Conservation (phyloP, 306 rosid genomes). For the Arachis stenosperma region DNA sequence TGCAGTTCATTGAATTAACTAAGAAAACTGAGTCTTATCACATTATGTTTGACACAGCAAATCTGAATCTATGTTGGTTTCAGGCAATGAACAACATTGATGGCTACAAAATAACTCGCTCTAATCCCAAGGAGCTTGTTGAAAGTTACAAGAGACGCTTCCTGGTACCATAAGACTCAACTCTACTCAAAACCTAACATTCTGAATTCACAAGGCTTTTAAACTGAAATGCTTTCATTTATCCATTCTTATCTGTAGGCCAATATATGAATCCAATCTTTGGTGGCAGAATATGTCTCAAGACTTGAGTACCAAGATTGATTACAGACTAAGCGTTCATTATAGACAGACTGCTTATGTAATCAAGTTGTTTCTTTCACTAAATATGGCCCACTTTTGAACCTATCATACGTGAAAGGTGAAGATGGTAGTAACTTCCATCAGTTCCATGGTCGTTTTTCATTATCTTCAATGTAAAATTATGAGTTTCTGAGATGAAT, state of each 20-base stretch:
- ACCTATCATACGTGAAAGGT: neutral
- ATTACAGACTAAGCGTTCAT: neutral
- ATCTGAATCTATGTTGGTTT: slow-evolving; percentile 5
- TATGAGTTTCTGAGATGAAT: neutral
- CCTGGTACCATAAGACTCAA: slow-evolving; percentile 35
- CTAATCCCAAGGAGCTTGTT: slow-evolving; percentile 61
- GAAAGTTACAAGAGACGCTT: slow-evolving; percentile 68
- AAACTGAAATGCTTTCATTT: neutral
- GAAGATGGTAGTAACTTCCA: neutral
- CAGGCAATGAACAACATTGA: slow-evolving; percentile 62
- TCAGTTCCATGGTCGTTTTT: neutral
- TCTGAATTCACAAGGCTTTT: slow-evolving; percentile 13
- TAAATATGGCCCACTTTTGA: neutral
- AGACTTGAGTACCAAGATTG: neutral
- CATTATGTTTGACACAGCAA: neutral
- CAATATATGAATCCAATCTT: slow-evolving; percentile 29
- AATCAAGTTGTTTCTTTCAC: slow-evolving; percentile 2
- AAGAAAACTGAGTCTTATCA: slow-evolving; percentile 13
- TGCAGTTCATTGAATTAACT: neutral
- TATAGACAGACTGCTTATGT: neutral
- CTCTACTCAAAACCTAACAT: neutral
- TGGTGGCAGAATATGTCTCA: neutral
- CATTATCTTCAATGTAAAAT: neutral
- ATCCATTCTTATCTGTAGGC: slow-evolving; percentile 37
- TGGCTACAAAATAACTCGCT: slow-evolving; percentile 61